Evolutionary conservation across 2,329 filamentous ascomycete species (phyloP).

Genomic region (Lasiodiplodia citricola): DNA sequence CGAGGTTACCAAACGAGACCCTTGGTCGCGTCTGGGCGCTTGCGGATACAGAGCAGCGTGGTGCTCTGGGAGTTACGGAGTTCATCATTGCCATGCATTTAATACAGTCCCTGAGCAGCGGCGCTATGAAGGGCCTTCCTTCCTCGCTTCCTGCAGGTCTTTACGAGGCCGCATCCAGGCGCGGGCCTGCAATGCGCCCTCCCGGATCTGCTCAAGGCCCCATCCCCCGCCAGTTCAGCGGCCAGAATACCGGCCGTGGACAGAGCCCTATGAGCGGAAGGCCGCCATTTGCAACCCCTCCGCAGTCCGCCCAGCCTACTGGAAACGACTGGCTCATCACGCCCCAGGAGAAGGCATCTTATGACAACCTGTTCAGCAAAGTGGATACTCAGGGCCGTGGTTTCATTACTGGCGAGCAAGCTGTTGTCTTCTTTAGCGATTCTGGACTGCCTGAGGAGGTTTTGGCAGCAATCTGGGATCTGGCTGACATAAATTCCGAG

Average conservation of each 20-base stretch:
- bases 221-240: slow-evolving; percentile 84
- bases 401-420: slow-evolving; percentile 90
- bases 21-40: slow-evolving; percentile 96
- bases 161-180: slow-evolving; percentile 84
- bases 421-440: slow-evolving; percentile 91
- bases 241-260: slow-evolving; percentile 57
- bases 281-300: slow-evolving; percentile 54
- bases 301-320: slow-evolving; percentile 59
- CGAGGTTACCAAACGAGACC: slow-evolving; percentile 84
- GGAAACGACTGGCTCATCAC: slow-evolving; percentile 81
- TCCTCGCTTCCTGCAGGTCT: slow-evolving; percentile 80
- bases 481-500: slow-evolving; percentile 90
- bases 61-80: slow-evolving; percentile 82
- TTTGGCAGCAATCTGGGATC: slow-evolving; percentile 94
- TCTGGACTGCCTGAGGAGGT: slow-evolving; percentile 87
- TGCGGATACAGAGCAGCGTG: slow-evolving; percentile 90
- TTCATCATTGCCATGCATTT: slow-evolving; percentile 99
- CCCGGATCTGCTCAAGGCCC: slow-evolving; percentile 60
- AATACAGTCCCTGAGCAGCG: slow-evolving; percentile 87
- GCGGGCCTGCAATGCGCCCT: slow-evolving; percentile 52
- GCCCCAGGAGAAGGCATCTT: slow-evolving; percentile 82
- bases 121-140: slow-evolving; percentile 78
- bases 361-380: slow-evolving; percentile 82
- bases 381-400: slow-evolving; percentile 83
- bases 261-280: slow-evolving; percentile 62